These are phyloP conservation scores for Ceratonia siliqua DNA, from an alignment of 306 rosid genomes.

Conservation along the genomic window DNA sequence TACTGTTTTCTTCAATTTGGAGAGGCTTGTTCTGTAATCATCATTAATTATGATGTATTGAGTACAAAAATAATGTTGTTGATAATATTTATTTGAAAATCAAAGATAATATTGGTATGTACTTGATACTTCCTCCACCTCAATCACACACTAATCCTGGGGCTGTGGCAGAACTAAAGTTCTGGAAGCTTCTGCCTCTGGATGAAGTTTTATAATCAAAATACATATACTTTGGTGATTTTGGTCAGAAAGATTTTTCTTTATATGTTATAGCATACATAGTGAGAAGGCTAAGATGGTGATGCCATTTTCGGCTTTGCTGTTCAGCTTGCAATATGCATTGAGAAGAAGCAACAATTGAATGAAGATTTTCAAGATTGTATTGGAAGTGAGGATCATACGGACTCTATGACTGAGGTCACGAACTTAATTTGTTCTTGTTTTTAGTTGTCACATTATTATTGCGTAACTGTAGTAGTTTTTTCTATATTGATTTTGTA, in stretches of 20 bases:
- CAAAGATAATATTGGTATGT: slow-evolving; percentile 7
- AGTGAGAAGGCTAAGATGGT: slow-evolving; percentile 24
- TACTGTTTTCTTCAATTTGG: slow-evolving; percentile 4
- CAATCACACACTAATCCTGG: not conserved
- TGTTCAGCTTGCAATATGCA: slow-evolving; percentile 88
- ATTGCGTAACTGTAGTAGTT: not conserved
- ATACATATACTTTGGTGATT: slow-evolving; percentile 25
- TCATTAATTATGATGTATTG: slow-evolving; percentile 5
- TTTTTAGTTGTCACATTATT: slow-evolving; percentile 28
- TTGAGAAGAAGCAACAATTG: slow-evolving; percentile 66
- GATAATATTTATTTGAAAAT: slow-evolving; percentile 12
- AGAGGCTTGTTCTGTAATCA: slow-evolving; percentile 9
- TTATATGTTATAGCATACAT: slow-evolving; percentile 5
- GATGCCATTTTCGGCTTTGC: slow-evolving; percentile 30
- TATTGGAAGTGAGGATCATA: slow-evolving; percentile 69
- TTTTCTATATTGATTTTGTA: slow-evolving; percentile 10
- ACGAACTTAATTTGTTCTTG: slow-evolving; percentile 22
- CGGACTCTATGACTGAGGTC: slow-evolving; percentile 66
- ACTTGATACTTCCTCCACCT: slow-evolving; percentile 9
- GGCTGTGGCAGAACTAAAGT: slow-evolving; percentile 5
- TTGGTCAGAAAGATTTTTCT: slow-evolving; percentile 9
- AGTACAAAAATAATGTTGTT: not conserved
- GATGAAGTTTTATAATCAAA: slow-evolving; percentile 4
- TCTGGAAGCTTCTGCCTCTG: not conserved
- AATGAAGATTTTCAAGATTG: slow-evolving; percentile 92